Evolutionary conservation across 495 filamentous ascomycete species (phyloP).

Genomic region (Aspergillus taichungensis): DNA sequence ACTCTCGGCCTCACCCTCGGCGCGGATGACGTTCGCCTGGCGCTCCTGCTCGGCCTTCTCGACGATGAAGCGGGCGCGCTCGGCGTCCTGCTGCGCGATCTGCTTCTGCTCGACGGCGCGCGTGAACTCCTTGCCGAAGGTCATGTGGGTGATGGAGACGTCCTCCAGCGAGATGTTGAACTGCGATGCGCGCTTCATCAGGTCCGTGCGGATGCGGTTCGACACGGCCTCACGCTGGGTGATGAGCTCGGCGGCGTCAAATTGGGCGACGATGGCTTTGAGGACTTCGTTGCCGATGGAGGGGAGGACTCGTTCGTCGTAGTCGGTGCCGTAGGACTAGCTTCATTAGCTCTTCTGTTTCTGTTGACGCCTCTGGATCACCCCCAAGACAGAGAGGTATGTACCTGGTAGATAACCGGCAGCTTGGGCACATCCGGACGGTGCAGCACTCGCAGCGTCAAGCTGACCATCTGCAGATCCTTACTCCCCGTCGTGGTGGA

Average conservation of each 20-base stretch:
- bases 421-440: slow-evolving; percentile 85
- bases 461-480: slow-evolving; percentile 99
- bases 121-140: slow-evolving; percentile 98
- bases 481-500: slow-evolving; percentile 97
- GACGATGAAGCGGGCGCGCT: slow-evolving; percentile 94
- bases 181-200: slow-evolving; percentile 89
- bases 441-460: slow-evolving; percentile 93
- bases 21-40: slow-evolving; percentile 95
- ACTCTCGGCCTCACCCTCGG: slow-evolving; percentile 93
- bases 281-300: slow-evolving; percentile 99
- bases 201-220: slow-evolving; percentile 89
- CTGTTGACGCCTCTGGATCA: too few species aligned
- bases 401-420: slow-evolving; percentile 98
- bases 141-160: slow-evolving; percentile 99
- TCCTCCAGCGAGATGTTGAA: slow-evolving; percentile 99
- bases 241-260: slow-evolving; percentile 98
- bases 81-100: slow-evolving; percentile 98
- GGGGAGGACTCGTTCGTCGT: slow-evolving; percentile 97
- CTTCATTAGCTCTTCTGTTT: too few species aligned
- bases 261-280: slow-evolving; percentile 97
- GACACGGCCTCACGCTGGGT: slow-evolving; percentile 95
- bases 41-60: slow-evolving; percentile 98
- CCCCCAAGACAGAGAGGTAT: too few species aligned
- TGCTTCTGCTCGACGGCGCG: slow-evolving; percentile 99
- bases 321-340: slow-evolving; percentile 83